Evolutionary conservation across 495 filamentous ascomycete genomes (phyloP).

Genomic region (Corynascus novoguineensis): DNA sequence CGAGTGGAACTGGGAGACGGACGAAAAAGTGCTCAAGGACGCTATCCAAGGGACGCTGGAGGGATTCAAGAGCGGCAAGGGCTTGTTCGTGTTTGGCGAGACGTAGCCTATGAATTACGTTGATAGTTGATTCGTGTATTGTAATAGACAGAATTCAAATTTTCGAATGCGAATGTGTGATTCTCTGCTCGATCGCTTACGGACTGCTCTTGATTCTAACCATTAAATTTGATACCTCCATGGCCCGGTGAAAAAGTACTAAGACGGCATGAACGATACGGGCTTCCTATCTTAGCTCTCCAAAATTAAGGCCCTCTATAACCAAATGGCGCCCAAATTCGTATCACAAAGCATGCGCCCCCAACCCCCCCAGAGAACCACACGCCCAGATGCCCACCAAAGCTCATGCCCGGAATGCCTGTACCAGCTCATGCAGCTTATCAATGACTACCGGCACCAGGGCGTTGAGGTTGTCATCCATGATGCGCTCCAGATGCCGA

Average conservation of each 20-base stretch:
- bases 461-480: slow-evolving; percentile 81
- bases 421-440: slow-evolving; percentile 86
- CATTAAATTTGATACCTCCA: too few relatives aligned
- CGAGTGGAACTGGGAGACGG: slow-evolving; percentile 73
- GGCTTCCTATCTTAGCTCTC: too few relatives aligned
- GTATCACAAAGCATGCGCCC: not conserved
- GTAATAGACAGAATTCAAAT: not conserved
- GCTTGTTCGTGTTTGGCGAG: slow-evolving; percentile 71
- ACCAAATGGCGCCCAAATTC: not conserved
- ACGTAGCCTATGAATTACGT: slow-evolving; percentile 29
- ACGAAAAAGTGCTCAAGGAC: slow-evolving; percentile 56
- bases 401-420: slow-evolving; percentile 71
- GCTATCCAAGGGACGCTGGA: slow-evolving; percentile 78
- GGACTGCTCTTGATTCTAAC: too few relatives aligned
- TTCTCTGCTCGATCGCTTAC: too few relatives aligned
- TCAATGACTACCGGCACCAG: slow-evolving; percentile 93
- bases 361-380: not conserved
- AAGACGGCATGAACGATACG: too few relatives aligned
- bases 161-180: not conserved
- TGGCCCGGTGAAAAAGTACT: too few relatives aligned
- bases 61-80: slow-evolving; percentile 80
- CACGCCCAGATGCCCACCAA: not conserved
- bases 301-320: too few relatives aligned
- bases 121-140: not conserved
- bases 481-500: slow-evolving; percentile 75